A percentile compares a stretch with the other conserved stretches of the same genome.
Evolutionary conservation across 116 monocot species (phyloP).

Genomic region (Papilionanthe hybrid): DNA sequence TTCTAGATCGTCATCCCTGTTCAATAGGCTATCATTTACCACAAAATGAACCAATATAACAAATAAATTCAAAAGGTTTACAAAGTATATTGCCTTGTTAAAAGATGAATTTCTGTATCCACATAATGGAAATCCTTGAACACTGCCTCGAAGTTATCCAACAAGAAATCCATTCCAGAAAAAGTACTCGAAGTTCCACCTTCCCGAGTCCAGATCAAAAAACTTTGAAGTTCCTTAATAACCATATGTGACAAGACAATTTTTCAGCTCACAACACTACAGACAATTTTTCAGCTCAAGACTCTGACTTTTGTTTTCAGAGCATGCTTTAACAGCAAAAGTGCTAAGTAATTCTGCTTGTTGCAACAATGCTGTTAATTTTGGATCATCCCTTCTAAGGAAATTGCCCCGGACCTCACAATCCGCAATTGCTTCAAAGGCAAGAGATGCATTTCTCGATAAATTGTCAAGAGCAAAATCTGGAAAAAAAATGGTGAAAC

Average conservation of each 20-base stretch:
- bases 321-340: slow-evolving; percentile 61
- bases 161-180: slow-evolving; percentile 36
- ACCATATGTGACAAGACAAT: background rate
- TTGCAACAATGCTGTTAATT: slow-evolving; percentile 57
- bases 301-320: slow-evolving; percentile 43
- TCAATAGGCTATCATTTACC: background rate
- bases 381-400: slow-evolving; percentile 69
- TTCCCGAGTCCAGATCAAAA: slow-evolving; percentile 41
- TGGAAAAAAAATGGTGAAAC: background rate
- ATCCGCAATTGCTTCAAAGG: slow-evolving; percentile 18
- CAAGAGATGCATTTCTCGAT: background rate
- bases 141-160: slow-evolving; percentile 59
- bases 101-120: slow-evolving; percentile 23
- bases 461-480: background rate
- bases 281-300: slow-evolving; percentile 30
- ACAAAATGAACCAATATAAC: background rate
- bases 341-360: slow-evolving; percentile 73
- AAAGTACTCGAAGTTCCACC: slow-evolving; percentile 16
- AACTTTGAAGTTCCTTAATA: slow-evolving; percentile 73
- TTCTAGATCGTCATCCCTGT: slow-evolving; percentile 25
- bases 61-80: slow-evolving; percentile 1
- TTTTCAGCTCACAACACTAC: background rate
- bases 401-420: slow-evolving; percentile 28
- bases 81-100: slow-evolving; percentile 27
- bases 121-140: slow-evolving; percentile 43